phyloP scores from a whole-genome alignment of 768 basidiomycete genomes.

The Gelatoporia subvermispora region DNA sequence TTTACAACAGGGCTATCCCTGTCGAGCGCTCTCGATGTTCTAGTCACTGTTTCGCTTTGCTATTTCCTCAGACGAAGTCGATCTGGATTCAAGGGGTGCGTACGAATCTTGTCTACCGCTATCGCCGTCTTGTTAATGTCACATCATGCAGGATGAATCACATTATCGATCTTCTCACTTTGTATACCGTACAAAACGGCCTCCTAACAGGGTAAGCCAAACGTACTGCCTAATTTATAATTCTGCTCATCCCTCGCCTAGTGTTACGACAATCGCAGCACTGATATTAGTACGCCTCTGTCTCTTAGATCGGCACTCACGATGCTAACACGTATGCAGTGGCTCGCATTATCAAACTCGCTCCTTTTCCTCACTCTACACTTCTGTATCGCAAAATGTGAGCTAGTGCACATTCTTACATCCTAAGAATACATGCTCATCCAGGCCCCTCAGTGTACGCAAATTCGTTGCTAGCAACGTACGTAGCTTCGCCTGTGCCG shows the following conservation, averaged over 20 bases:
- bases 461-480: slow-evolving; percentile 14
- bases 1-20: slow-evolving; percentile 23
- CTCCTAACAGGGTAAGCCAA: slow-evolving; percentile 16
- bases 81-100: slow-evolving; percentile 13
- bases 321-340: slow-evolving; percentile 6
- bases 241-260: not conserved
- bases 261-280: slow-evolving; percentile 16
- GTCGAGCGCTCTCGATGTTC: slow-evolving; percentile 20
- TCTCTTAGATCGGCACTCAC: not conserved
- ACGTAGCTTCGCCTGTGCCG: not conserved
- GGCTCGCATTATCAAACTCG: slow-evolving; percentile 17
- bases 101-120: not conserved
- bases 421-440: not conserved
- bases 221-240: not conserved
- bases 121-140: not conserved
- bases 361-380: slow-evolving; percentile 19
- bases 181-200: slow-evolving; percentile 22
- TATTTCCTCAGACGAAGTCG: slow-evolving; percentile 20
- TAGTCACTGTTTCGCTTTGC: slow-evolving; percentile 19
- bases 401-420: not conserved
- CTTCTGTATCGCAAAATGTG: slow-evolving; percentile 20
- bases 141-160: slow-evolving; percentile 15
- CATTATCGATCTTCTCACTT: slow-evolving; percentile 16
- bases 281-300: slow-evolving; percentile 16
- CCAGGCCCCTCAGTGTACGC: slow-evolving; percentile 16